phyloP scores from a whole-genome alignment of 1,284 basidiomycete species.

The Fomitopsis pinicola region DNA sequence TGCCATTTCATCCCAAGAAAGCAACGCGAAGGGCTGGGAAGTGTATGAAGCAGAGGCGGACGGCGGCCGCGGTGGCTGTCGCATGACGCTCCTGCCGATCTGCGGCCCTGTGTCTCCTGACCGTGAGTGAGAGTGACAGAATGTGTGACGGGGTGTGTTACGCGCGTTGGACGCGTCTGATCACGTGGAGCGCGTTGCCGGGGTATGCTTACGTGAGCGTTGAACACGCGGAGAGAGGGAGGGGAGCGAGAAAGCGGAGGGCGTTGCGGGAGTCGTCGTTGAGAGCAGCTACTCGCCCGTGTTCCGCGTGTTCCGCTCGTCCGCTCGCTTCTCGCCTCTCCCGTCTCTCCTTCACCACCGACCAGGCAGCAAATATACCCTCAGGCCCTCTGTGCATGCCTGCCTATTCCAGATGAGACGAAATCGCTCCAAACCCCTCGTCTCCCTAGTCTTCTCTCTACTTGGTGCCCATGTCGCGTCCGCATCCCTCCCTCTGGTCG shows the following conservation, averaged over 20 bases:
- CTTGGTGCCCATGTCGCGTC: slow-evolving; percentile 34
- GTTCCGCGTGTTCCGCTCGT: slow-evolving; percentile 10
- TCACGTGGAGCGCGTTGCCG: background rate
- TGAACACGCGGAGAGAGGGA: background rate
- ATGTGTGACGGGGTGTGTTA: background rate
- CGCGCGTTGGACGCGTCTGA: background rate
- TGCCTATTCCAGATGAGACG: slow-evolving; percentile 13
- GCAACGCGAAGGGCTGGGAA: too few relatives aligned
- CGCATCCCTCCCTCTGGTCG: slow-evolving; percentile 73
- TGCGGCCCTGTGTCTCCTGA: background rate
- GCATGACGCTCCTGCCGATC: background rate
- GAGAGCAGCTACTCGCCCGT: slow-evolving; percentile 13
- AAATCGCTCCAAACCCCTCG: slow-evolving; percentile 9
- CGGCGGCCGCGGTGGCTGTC: background rate
- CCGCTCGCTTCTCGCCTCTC: slow-evolving; percentile 5
- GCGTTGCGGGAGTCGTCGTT: slow-evolving; percentile 7
- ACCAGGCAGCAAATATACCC: slow-evolving; percentile 19
- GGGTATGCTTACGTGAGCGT: slow-evolving; percentile 11
- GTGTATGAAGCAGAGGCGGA: background rate
- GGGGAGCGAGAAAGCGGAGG: background rate
- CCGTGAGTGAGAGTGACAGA: background rate
- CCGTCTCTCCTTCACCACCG: slow-evolving; percentile 5
- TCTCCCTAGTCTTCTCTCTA: slow-evolving; percentile 17
- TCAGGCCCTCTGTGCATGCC: slow-evolving; percentile 10
- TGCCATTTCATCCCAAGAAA: background rate